A percentile compares a stretch with the other conserved stretches of the same genome.
phyloP scores from a whole-genome alignment of 1,139 yeast genomes.

The Scheffersomyces illinoinensis region DNA sequence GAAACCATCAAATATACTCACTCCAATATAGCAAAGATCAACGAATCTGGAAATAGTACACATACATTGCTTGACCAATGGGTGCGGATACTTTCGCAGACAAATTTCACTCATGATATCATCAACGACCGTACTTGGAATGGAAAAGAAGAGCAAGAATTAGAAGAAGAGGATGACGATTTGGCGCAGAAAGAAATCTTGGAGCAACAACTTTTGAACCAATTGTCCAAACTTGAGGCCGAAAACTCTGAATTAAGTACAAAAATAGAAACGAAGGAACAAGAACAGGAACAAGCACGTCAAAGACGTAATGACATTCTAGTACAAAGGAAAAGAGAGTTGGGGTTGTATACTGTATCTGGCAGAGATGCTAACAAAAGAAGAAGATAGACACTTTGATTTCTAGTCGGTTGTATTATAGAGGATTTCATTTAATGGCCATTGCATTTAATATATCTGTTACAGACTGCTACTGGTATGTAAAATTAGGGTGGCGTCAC shows the following conservation, averaged over 20 bases:
- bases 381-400: not conserved
- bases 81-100: slow-evolving; percentile 48
- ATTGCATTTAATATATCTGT: not conserved
- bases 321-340: slow-evolving; percentile 24
- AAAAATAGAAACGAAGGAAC: slow-evolving; percentile 23
- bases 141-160: slow-evolving; percentile 17
- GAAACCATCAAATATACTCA: slow-evolving; percentile 29
- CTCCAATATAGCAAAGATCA: slow-evolving; percentile 28
- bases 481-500: not conserved
- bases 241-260: slow-evolving; percentile 29
- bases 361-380: slow-evolving; percentile 4
- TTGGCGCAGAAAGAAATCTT: slow-evolving; percentile 16
- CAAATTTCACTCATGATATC: slow-evolving; percentile 42
- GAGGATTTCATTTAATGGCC: not conserved
- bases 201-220: slow-evolving; percentile 27
- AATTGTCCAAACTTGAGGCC: slow-evolving; percentile 25
- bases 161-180: slow-evolving; percentile 20
- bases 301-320: slow-evolving; percentile 14
- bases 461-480: not conserved
- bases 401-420: not conserved
- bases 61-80: slow-evolving; percentile 44
- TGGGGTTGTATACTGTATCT: slow-evolving; percentile 18
- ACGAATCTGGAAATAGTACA: slow-evolving; percentile 35
- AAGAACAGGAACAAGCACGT: slow-evolving; percentile 18
- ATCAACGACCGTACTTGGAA: slow-evolving; percentile 37